Conservation (phyloP, 2,329 filamentous ascomycete genomes). For the Dothidotthia symphoricarpi region DNA sequence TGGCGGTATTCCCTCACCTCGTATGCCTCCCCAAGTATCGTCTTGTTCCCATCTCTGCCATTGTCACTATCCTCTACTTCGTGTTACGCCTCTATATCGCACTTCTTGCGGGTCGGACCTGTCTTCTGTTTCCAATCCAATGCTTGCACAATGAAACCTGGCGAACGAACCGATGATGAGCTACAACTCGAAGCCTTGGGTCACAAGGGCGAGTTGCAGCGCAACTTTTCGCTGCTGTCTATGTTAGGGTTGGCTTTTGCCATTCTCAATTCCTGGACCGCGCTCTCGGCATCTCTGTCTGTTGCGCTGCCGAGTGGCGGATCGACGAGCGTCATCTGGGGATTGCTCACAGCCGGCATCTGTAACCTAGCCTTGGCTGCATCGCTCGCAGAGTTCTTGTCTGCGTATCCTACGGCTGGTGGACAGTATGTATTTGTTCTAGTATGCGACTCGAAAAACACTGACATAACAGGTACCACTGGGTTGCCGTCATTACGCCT, state of each 20-base stretch:
- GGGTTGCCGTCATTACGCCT: slow-evolving; percentile 66
- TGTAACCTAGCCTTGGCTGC: slow-evolving; percentile 70
- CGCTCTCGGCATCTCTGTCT: slow-evolving; percentile 57
- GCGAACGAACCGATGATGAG: slow-evolving; percentile 31
- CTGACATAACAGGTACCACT: slow-evolving; percentile 56
- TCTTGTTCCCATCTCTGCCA: too few relatives aligned
- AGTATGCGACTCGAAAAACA: slow-evolving; percentile 41
- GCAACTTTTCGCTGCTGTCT: slow-evolving; percentile 58
- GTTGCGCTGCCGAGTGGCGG: slow-evolving; percentile 69
- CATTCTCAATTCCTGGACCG: slow-evolving; percentile 64
- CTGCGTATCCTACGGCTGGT: slow-evolving; percentile 57
- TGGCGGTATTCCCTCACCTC: background rate
- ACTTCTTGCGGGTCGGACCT: too few relatives aligned
- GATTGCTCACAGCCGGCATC: slow-evolving; percentile 53
- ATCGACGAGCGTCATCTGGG: slow-evolving; percentile 70
- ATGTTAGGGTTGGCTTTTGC: slow-evolving; percentile 64
- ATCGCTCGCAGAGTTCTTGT: slow-evolving; percentile 69
- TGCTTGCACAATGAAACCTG: slow-evolving; percentile 20
- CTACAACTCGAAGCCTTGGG: slow-evolving; percentile 48
- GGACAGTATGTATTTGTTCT: slow-evolving; percentile 23
- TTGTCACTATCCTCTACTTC: too few relatives aligned
- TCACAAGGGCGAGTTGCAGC: slow-evolving; percentile 57
- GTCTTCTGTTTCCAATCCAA: too few relatives aligned
- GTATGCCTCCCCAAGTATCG: too few relatives aligned
- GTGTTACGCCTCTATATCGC: too few relatives aligned